Percentiles rank a stretch among this genome's conserved stretches.
phyloP scores from a whole-genome alignment of 345 rosid genomes.

The Sonneratia caseolaris region DNA sequence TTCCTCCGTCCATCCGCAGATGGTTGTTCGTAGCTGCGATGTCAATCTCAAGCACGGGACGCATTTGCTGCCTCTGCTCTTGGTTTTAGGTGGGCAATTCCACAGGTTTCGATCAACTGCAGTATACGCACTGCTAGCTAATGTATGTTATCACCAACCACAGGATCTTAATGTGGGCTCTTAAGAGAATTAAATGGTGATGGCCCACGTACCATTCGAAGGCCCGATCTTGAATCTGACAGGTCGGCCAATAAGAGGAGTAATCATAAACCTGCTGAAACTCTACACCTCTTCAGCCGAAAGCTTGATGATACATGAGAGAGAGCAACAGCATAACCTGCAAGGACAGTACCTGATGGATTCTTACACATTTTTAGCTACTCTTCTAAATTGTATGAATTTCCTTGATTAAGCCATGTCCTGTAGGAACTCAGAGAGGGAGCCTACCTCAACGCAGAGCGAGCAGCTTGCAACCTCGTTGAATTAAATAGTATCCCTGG shows the following conservation, averaged over 20 bases:
- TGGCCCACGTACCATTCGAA: not conserved
- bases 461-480: not conserved
- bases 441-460: not conserved
- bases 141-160: too few relatives aligned
- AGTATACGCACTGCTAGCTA: too few relatives aligned
- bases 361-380: not conserved
- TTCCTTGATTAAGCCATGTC: not conserved
- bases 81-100: too few relatives aligned
- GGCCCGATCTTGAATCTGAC: too few relatives aligned
- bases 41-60: not conserved
- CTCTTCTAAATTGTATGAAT: not conserved
- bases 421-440: not conserved
- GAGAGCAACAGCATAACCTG: not conserved
- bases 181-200: too few relatives aligned
- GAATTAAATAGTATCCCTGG: not conserved
- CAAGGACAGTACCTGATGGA: not conserved
- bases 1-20: too few relatives aligned
- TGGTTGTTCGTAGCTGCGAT: not conserved
- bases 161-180: too few relatives aligned
- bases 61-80: too few relatives aligned
- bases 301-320: not conserved
- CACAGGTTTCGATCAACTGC: too few relatives aligned
- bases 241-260: not conserved
- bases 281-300: not conserved
- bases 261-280: not conserved